Evolutionary conservation across 345 rosid genomes (phyloP), one percentile per base, ranked within the genome.

Genomic region (Hirschfeldia incana): DNA sequence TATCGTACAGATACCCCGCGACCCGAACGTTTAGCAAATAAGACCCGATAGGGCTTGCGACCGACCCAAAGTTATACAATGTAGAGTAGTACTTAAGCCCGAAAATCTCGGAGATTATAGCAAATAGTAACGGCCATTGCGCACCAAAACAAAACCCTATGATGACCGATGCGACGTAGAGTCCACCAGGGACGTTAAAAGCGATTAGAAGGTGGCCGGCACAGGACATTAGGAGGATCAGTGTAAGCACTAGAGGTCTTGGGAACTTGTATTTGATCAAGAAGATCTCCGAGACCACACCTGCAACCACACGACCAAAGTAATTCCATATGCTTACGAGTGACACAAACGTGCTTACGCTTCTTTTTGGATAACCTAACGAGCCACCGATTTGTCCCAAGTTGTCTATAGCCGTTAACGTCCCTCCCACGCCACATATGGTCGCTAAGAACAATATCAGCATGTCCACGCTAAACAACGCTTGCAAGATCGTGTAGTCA

Each of bases 241-340:
- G 32, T 27, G 83, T 84, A 75, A 88, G 71, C 70, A 88, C 28
- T 28, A 85, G 32, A 32, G 91, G 88, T 58, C 87, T 79, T 12
- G 87, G 91, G 61, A 85, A 78, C 51, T 78, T 86, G 74, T 84
- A 83, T 62, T 82, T 88, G 55, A 62, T 78, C 77, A 78, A 70
- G 42, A 86, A 80, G 66, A 81, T 79, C 79, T 88, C 91, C 0
- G 87, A 88, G 49, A 73, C 81, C 0, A 85, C 86, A 28, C 89
- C 87, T 1, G 91, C 65, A 9, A 81, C 81, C 2, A 84, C 81
- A 55, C 91, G 86, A 15, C 91, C 91, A 16, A 82, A 82, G 83
- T 81, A 88, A 28, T 85, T 88, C 91, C 89, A 86, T 71, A 86
- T 85, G 76, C 91, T 88, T 9, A 88, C 85, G 3, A 88, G 84